A percentile compares a stretch with the other conserved stretches of the same genome.
These are phyloP conservation scores for Colletotrichum tropicale DNA, from an alignment of 2,329 filamentous ascomycete genomes.

Conservation along the genomic window DNA sequence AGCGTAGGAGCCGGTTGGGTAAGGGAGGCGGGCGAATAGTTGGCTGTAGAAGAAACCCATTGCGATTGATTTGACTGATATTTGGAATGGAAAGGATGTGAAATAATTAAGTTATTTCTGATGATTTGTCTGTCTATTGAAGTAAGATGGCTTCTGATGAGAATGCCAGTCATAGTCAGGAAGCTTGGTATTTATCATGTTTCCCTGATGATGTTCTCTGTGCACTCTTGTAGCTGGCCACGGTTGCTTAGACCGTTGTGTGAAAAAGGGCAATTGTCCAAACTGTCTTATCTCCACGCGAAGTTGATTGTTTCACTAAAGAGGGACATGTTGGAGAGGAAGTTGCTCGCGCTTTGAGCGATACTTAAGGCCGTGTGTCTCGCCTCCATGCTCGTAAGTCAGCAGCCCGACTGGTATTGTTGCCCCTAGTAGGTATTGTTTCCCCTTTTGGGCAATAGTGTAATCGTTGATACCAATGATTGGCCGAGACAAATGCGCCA, in stretches of 20 bases:
- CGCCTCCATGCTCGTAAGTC: background rate
- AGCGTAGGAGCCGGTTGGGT: conserved; percentile 25
- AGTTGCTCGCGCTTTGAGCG: background rate
- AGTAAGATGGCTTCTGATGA: background rate
- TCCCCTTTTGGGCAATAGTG: background rate
- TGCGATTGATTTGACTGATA: background rate
- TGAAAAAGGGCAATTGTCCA: background rate
- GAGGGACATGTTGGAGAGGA: background rate
- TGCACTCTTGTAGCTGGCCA: background rate
- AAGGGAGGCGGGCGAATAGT: conserved; percentile 15
- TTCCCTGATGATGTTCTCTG: background rate
- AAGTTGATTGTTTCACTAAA: background rate
- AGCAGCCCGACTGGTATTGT: background rate
- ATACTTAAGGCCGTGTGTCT: background rate
- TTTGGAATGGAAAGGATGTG: background rate
- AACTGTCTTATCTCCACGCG: background rate
- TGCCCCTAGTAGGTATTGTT: background rate
- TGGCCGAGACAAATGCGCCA: background rate
- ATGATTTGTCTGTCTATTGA: background rate
- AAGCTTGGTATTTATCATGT: background rate
- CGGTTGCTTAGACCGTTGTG: background rate
- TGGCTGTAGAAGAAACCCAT: conserved; percentile 16
- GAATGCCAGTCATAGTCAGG: background rate
- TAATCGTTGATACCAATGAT: background rate
- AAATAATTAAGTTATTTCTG: background rate